Evolutionary conservation across 345 rosid genomes (phyloP), one percentile per base, ranked within the genome.

Genomic region (Acer campestre): DNA sequence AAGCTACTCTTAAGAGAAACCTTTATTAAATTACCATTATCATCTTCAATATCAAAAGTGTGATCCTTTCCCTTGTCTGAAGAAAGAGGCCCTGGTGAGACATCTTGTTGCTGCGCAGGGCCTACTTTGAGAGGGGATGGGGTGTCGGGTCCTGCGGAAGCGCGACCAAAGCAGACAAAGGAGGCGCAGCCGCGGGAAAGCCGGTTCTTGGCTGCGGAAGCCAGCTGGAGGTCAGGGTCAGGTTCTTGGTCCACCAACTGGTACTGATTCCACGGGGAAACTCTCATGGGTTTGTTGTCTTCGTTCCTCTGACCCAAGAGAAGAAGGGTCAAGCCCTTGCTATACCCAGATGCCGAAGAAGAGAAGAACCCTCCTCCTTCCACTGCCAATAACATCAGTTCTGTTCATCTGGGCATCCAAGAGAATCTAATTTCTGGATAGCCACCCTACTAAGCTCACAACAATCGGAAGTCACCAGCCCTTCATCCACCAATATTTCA

Each of bases 291-390:
- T 82, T 85, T 89, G 75, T 89, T 93, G 75, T 89, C 93, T 76
- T 91, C 98, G 73, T 87, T 86, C 85, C 85, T 91, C 77, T 90
- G 92, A 83, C 97, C 93, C 85, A 94, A 83, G 76, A 96, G 84
- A 75, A 96, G 97, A 85, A 96, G 97, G 88, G 97, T 80, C 80
- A 96, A 74, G 38, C 97, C 97, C 80, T 90, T 92, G 70, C 94
- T 94, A 91, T 90, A 91, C 87, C 99, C 97, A 75, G 95, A 92
- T 70, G 98, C 96, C 68, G 99, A 94, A 84, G 98, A 86, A 88
- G 97, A 94, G 93, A 96, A 96, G 84, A 96, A 94, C 62, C 97
- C 93, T 80, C 99, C 97, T 90, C 98, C 98, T 94, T 94, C 97
- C 78, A 89, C 95, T 84, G 95, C 93, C 77, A 94, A 86, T 91